Conservation (phyloP, 1,284 basidiomycete species). For the Exsudoporus floridanus region DNA sequence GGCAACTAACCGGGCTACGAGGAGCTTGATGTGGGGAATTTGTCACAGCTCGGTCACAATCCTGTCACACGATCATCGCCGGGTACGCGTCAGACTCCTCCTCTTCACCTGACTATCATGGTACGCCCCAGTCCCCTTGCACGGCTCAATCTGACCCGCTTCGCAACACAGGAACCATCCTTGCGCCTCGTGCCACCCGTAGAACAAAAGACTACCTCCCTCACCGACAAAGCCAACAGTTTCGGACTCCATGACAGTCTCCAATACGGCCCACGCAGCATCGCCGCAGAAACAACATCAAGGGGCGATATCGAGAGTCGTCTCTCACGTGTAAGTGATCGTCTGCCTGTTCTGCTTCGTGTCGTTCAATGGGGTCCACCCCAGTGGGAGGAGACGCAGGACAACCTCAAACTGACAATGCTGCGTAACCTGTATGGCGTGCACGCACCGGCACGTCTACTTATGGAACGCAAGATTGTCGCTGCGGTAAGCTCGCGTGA, state of each 20-base stretch:
- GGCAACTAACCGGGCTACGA: background rate
- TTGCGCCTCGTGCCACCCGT: conserved; percentile 64
- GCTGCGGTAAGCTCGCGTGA: conserved; percentile 49
- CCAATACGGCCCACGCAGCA: conserved; percentile 69
- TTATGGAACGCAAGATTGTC: conserved; percentile 95
- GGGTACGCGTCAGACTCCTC: conserved; percentile 33
- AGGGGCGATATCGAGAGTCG: conserved; percentile 58
- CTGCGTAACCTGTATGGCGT: conserved; percentile 85
- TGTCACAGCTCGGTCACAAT: conserved; percentile 30
- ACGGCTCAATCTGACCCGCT: background rate
- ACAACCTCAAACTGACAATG: conserved; percentile 82
- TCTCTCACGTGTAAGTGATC: conserved; percentile 60
- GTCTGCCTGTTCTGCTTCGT: background rate
- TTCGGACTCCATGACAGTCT: conserved; percentile 81
- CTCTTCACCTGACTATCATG: conserved; percentile 39
- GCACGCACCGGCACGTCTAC: conserved; percentile 81
- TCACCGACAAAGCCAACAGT: conserved; percentile 66
- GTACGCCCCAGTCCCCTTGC: conserved; percentile 24
- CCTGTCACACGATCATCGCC: conserved; percentile 20
- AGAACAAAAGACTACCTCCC: conserved; percentile 58
- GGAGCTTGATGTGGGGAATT: conserved; percentile 13
- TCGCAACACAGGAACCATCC: conserved; percentile 54
- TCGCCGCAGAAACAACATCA: conserved; percentile 67
- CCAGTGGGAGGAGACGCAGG: conserved; percentile 93
- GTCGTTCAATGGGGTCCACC: conserved; percentile 1